Percentiles rank a stretch among this genome's conserved stretches.
Conservation (phyloP, 2,329 filamentous ascomycete species). For the Geosmithia flava region DNA sequence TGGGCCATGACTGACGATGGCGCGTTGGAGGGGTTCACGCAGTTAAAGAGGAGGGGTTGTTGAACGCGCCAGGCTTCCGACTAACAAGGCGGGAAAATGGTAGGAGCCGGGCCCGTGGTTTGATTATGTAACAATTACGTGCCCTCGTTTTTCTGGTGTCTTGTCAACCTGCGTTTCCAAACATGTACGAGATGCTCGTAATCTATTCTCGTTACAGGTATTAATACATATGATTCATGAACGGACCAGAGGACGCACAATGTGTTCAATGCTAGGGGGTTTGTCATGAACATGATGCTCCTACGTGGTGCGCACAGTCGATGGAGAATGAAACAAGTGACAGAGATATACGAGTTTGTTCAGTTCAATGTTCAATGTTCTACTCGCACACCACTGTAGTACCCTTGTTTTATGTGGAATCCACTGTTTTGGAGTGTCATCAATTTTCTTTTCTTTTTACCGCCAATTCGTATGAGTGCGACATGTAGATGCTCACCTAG, state of each 20-base stretch:
- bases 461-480: too few relatives aligned
- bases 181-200: too few relatives aligned
- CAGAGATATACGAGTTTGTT: too few relatives aligned
- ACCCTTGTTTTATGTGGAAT: background rate
- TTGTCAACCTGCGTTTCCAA: too few relatives aligned
- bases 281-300: background rate
- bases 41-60: background rate
- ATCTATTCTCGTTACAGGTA: background rate
- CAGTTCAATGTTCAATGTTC: too few relatives aligned
- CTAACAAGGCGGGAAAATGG: background rate
- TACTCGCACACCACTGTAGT: too few relatives aligned
- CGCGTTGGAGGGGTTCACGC: background rate
- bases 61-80: background rate
- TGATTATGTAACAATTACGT: background rate
- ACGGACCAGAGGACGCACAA: background rate
- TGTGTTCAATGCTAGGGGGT: background rate
- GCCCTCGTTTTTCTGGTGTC: background rate
- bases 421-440: background rate
- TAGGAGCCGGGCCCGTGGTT: background rate
- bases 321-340: too few relatives aligned
- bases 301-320: background rate
- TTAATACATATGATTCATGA: background rate
- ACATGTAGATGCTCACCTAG: too few relatives aligned
- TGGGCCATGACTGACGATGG: conserved; percentile 14
- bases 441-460: background rate